Evolutionary conservation across 345 rosid species (phyloP), one percentile per base, ranked within the genome.

Genomic region (Garcia nutans): DNA sequence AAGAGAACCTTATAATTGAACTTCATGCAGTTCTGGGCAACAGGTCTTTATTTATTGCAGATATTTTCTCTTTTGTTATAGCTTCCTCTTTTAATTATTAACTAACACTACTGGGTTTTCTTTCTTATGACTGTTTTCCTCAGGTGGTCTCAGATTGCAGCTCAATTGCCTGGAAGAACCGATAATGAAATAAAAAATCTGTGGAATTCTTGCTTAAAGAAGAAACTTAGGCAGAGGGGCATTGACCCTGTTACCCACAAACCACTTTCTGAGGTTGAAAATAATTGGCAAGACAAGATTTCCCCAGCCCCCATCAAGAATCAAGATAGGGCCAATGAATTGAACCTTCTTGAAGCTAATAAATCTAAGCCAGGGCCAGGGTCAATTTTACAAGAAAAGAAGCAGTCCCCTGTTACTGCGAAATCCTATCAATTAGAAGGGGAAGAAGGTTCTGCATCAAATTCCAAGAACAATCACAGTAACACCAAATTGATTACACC

Each of bases 21-120:
- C 97, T 92, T 41, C 99, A 95, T 90, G 91, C 94, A 33, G 93
- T 86, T 82, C 88, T 95, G 60, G 99, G 99, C 8, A 95, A 95
- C 61, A 86, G 98, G 98, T 92, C 41, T 37, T 37, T 37, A 37
- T 37, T 37, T 37, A 37, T 37, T 37, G 5, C 0, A 74, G 17
- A 50, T 41, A 2, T 19, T 1, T 71, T 2, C 13, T n/a, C 55
- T 67, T 16, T 16, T n/a, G 3, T 26, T 37, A 28, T 28, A n/a
- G 19, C 8, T 19, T 3, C 49, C 10, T 9, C 49, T 42, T 1
- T n/a, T 50, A 31, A 22, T 37, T 19, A 5, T 52, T 23, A 47
- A 24, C 22, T 69, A 10, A 62, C n/a, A 2, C 54, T 42, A 15
- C 47, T 61, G n/a, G 24, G 47, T 44, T 66, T 68, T 37, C 42